Conservation (phyloP, 2,329 filamentous ascomycete genomes). For the Alternaria dauci region DNA sequence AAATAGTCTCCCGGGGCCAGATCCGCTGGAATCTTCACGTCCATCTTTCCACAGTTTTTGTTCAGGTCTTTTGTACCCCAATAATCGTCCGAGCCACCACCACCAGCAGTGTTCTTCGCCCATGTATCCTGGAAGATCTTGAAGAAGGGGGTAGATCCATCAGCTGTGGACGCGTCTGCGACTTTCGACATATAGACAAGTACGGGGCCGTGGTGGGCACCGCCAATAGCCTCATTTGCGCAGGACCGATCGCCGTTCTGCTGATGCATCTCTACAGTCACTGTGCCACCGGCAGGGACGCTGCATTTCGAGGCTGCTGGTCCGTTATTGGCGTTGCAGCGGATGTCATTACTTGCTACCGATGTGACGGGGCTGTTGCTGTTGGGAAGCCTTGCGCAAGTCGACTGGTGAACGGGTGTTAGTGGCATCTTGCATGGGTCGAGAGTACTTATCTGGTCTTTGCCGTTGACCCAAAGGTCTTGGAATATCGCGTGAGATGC, state of each 20-base stretch:
- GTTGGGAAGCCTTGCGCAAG: conserved; percentile 38
- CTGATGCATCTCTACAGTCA: conserved; percentile 59
- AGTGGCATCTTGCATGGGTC: not conserved
- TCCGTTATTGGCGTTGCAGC: conserved; percentile 53
- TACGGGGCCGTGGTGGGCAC: conserved; percentile 45
- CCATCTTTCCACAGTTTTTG: conserved; percentile 57
- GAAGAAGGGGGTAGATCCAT: conserved; percentile 63
- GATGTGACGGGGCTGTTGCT: conserved; percentile 55
- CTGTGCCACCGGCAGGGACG: conserved; percentile 57
- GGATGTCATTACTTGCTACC: conserved; percentile 62
- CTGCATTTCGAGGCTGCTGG: conserved; percentile 54
- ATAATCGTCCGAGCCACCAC: conserved; percentile 54
- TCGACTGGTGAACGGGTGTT: conserved; percentile 20
- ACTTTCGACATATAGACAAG: conserved; percentile 54
- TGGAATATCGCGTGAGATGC: conserved; percentile 42
- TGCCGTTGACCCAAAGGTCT: conserved; percentile 44
- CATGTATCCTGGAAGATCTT: conserved; percentile 65
- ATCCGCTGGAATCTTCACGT: conserved; percentile 61
- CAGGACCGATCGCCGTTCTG: conserved; percentile 62
- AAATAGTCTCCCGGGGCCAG: conserved; percentile 61
- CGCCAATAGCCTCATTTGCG: conserved; percentile 52
- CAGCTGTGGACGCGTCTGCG: conserved; percentile 60
- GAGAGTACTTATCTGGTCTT: conserved; percentile 34
- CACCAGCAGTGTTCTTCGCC: conserved; percentile 55
- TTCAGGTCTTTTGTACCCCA: conserved; percentile 62